phyloP scores from a whole-genome alignment of 306 rosid species.

The Lathyrus sativus region DNA sequence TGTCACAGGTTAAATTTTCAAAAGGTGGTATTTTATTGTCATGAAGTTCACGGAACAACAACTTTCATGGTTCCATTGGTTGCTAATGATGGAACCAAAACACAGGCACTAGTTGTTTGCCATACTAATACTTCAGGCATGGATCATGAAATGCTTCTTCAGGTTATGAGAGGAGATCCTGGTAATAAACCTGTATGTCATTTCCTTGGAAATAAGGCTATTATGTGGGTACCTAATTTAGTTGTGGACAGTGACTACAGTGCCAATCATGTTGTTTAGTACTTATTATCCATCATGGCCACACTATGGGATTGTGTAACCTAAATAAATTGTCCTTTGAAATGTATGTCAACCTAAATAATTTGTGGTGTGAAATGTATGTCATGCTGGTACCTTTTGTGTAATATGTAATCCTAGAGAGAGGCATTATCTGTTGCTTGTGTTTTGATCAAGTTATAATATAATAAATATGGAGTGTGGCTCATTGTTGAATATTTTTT shows the following conservation, averaged over 20 bases:
- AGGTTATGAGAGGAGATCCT: not conserved
- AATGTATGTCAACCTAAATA: too few relatives aligned
- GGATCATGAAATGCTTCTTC: not conserved
- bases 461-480: not conserved
- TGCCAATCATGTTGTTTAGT: not conserved
- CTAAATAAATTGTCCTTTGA: not conserved
- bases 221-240: slow-evolving; percentile 12
- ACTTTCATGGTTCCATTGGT: slow-evolving; percentile 44
- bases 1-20: slow-evolving; percentile 37
- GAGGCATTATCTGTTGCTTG: not conserved
- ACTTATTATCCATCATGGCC: not conserved
- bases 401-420: not conserved
- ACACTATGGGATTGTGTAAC: not conserved
- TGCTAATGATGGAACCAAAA: slow-evolving; percentile 53
- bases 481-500: too few relatives aligned
- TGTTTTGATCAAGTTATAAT: not conserved
- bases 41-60: slow-evolving; percentile 33
- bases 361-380: not conserved
- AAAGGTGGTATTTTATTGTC: slow-evolving; percentile 61
- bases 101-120: slow-evolving; percentile 57
- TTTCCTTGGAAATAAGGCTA: slow-evolving; percentile 23
- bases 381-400: not conserved
- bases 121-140: slow-evolving; percentile 32
- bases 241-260: not conserved
- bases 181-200: slow-evolving; percentile 16